phyloP scores from a whole-genome alignment of 2,329 filamentous ascomycete genomes.

The Fusarium nanum region DNA sequence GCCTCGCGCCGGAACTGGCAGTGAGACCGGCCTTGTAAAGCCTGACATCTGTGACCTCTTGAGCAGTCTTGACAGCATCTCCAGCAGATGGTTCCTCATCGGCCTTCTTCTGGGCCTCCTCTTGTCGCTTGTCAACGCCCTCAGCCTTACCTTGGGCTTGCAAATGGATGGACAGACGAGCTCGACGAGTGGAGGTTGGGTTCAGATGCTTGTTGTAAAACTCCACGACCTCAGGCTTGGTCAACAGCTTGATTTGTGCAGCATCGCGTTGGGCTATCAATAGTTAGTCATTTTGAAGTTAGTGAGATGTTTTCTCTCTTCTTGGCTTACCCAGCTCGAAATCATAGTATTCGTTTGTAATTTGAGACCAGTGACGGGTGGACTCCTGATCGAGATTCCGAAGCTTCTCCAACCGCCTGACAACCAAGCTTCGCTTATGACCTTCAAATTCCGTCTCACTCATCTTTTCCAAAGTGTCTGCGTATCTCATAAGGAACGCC shows the following conservation, averaged over 20 bases:
- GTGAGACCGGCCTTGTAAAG: constrained; percentile 81
- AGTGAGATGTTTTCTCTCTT: too few species aligned
- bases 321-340: constrained; percentile 79
- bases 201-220: constrained; percentile 84
- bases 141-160: constrained; percentile 73
- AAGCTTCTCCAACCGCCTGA: constrained; percentile 87
- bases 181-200: constrained; percentile 76
- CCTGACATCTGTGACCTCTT: constrained; percentile 80
- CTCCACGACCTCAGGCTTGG: constrained; percentile 80
- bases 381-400: constrained; percentile 93
- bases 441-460: constrained; percentile 85
- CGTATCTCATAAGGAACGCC: constrained; percentile 78
- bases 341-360: constrained; percentile 87
- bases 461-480: constrained; percentile 77
- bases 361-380: constrained; percentile 84
- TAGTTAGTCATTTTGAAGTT: constrained; percentile 29
- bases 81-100: constrained; percentile 47
- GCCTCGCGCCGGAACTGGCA: constrained; percentile 77
- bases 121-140: constrained; percentile 61
- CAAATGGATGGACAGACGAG: constrained; percentile 88
- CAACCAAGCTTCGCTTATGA: constrained; percentile 90
- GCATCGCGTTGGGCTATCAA: constrained; percentile 78
- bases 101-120: constrained; percentile 54
- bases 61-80: constrained; percentile 56
- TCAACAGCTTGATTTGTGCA: constrained; percentile 76